phyloP scores from a whole-genome alignment of 345 rosid species.

The Nephelium lappaceum region DNA sequence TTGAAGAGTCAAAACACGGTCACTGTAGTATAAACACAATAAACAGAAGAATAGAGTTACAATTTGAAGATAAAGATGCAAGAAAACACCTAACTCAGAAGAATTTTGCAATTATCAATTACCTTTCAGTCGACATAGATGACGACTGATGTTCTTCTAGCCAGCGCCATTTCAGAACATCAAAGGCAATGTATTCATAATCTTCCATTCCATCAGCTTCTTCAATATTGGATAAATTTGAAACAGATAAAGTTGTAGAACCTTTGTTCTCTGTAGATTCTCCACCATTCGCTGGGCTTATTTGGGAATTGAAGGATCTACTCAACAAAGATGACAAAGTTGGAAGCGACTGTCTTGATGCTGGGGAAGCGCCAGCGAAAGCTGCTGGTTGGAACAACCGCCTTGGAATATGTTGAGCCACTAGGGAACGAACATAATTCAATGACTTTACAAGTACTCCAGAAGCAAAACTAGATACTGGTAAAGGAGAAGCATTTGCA shows the following conservation, averaged over 20 bases:
- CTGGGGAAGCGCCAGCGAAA: slow-evolving; percentile 76
- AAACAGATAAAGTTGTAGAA: slow-evolving; percentile 51
- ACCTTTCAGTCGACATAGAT: slow-evolving; percentile 71
- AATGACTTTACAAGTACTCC: slow-evolving; percentile 86
- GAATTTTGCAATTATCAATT: slow-evolving; percentile 20
- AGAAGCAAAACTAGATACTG: slow-evolving; percentile 89
- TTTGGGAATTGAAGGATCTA: slow-evolving; percentile 82
- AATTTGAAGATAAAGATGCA: background rate
- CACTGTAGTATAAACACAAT: slow-evolving; percentile 42
- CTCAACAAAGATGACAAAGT: slow-evolving; percentile 80
- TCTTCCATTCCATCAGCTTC: slow-evolving; percentile 63
- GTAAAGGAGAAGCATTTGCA: slow-evolving; percentile 55
- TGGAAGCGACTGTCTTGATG: slow-evolving; percentile 80
- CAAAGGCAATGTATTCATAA: slow-evolving; percentile 69
- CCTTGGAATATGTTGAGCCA: slow-evolving; percentile 82
- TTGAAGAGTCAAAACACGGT: slow-evolving; percentile 59
- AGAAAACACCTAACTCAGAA: background rate
- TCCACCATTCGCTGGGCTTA: slow-evolving; percentile 60
- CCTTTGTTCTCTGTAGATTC: slow-evolving; percentile 78
- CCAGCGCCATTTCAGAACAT: slow-evolving; percentile 91
- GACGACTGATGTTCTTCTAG: slow-evolving; percentile 64
- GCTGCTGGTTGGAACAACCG: slow-evolving; percentile 87
- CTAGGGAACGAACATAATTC: slow-evolving; percentile 91
- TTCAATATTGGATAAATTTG: slow-evolving; percentile 68
- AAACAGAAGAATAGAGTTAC: slow-evolving; percentile 14